Evolutionary conservation across 345 rosid genomes (phyloP), one percentile per base, ranked within the genome.

Genomic region (Boechera retrofracta): DNA sequence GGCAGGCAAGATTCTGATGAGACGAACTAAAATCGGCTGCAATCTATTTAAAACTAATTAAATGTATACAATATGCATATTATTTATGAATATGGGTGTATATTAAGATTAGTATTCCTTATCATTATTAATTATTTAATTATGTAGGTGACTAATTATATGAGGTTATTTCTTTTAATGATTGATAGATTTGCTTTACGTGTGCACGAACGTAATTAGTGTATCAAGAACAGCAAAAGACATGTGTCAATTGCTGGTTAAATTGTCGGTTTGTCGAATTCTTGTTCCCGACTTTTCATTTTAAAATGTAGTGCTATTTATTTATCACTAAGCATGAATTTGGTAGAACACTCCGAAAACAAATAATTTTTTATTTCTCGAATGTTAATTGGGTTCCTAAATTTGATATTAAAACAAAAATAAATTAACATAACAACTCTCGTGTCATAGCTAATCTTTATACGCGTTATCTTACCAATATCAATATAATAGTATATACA

Each of bases 231-330:
- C 15, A 61, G 51, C 84, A 28, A 77, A 68, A 72, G 85, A 86
- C 92, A 84, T 44, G 79, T 82, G 96, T 84, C 94, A 53, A 36
- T 5, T 78, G 82, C 71, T 83, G 76, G 82, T 59, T 79, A 69
- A 77, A 71, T 77, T 85, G 94, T 88, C 90, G 93, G 90, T 83
- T 64, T 80, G 76, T 75, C 77, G 72, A 80, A 10, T 32, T 80
- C 73, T 56, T 67, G 74, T 72, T 73, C 63, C 77, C 56, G 5
- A 59, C 33, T 41, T 72, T 65, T 39, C 31, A 68, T 0, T 62
- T 48, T 31, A 2, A 47, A 33, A 5, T 18, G 26, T 28, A 53
- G 26, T 44, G 1, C 7, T 55, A 26, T 12, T 10, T 44, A 8
- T 10, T 39, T 18, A 38, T 66, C 62, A 39, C 69, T 68, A 57